Conservation (phyloP, 345 rosid genomes). For the Citropsis articulata region DNA sequence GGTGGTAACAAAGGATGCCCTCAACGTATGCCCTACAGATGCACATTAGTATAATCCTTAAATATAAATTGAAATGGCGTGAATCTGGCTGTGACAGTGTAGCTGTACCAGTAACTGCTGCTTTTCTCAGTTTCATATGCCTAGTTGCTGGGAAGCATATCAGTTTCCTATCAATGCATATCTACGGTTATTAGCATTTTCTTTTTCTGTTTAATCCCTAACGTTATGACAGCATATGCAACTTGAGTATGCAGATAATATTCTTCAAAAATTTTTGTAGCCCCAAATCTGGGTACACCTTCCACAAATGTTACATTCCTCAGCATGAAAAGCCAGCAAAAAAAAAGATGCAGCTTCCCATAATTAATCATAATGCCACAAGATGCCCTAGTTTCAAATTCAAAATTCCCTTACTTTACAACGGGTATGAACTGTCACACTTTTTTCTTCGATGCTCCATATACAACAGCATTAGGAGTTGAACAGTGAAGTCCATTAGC, state of each 20-base stretch:
- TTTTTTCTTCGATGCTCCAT: background rate
- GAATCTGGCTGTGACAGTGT: background rate
- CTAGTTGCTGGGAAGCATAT: background rate
- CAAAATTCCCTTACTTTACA: too few species aligned
- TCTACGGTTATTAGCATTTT: background rate
- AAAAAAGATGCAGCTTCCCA: background rate
- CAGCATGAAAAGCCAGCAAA: background rate
- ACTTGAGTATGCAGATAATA: background rate
- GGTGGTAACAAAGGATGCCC: background rate
- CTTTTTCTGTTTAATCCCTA: background rate
- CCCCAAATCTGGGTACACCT: background rate
- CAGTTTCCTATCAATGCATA: background rate
- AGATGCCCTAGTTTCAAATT: background rate
- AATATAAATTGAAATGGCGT: background rate
- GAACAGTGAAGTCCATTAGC: background rate
- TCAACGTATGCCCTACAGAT: background rate
- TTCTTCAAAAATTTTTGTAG: background rate
- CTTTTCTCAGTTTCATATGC: background rate
- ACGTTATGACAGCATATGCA: background rate
- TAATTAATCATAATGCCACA: background rate
- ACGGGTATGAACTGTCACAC: background rate
- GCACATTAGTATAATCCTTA: background rate
- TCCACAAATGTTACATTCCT: background rate
- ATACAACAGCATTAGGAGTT: background rate
- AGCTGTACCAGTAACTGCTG: background rate